phyloP scores from a whole-genome alignment of 306 rosid species.

The Senna tora region DNA sequence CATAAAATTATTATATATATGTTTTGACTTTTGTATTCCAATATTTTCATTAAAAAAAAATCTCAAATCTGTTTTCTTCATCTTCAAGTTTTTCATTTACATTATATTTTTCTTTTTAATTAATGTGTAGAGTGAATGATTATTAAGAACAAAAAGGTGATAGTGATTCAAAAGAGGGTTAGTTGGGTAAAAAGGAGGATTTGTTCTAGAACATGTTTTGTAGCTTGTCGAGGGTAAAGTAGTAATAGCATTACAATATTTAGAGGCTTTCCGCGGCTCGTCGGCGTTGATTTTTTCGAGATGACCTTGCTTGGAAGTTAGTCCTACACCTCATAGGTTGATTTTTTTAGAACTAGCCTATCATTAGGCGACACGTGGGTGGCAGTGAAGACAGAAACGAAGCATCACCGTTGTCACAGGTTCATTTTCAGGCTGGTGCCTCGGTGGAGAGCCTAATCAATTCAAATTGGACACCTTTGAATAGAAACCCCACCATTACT shows the following conservation, averaged over 20 bases:
- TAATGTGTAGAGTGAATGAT: not conserved
- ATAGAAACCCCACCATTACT: not conserved
- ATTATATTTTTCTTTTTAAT: no score
- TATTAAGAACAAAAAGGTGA: not conserved
- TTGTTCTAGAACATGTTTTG: not conserved
- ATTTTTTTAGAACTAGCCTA: constrained; percentile 7
- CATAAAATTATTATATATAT: not conserved
- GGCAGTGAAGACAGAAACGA: constrained; percentile 20
- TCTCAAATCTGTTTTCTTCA: no score
- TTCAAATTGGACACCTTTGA: not conserved
- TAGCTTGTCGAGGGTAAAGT: constrained; percentile 24
- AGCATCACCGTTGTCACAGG: constrained; percentile 40
- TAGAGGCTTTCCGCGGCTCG: constrained; percentile 26
- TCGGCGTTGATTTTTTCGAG: constrained; percentile 27
- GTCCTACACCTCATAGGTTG: not conserved
- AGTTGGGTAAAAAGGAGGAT: not conserved
- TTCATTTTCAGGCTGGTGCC: not conserved
- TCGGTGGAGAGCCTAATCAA: not conserved
- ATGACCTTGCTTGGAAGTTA: not conserved
- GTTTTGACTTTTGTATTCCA: no score
- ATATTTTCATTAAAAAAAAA: no score
- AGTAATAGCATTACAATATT: constrained; percentile 15
- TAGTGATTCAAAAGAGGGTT: not conserved
- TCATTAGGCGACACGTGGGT: constrained; percentile 14
- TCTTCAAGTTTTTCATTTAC: no score